Evolutionary conservation across 768 basidiomycete genomes (phyloP).

Genomic region (Leccinum imitatum): DNA sequence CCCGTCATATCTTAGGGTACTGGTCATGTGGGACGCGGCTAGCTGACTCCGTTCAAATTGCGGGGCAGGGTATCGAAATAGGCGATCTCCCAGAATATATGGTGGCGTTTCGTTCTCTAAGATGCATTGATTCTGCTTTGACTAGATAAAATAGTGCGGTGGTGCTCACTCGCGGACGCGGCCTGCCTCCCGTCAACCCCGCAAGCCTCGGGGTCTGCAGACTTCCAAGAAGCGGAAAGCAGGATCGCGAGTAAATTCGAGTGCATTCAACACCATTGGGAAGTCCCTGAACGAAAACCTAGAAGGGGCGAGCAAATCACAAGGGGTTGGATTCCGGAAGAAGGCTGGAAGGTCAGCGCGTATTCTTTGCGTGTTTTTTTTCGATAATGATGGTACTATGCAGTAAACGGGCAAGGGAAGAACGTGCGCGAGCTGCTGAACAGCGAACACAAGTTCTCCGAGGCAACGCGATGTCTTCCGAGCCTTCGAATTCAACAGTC

Average conservation of each 20-base stretch:
- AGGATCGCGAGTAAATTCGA: conserved; percentile 63
- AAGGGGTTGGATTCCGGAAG: conserved; percentile 69
- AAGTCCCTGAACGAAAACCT: conserved; percentile 45
- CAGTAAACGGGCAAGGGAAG: conserved; percentile 79
- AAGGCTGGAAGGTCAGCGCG: conserved; percentile 58
- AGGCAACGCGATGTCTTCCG: conserved; percentile 19
- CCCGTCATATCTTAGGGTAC: conserved; percentile 49
- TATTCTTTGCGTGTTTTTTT: background rate
- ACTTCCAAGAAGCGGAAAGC: conserved; percentile 69
- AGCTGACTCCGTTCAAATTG: conserved; percentile 57
- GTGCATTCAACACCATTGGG: conserved; percentile 61
- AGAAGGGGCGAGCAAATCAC: conserved; percentile 36
- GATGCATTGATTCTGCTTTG: background rate
- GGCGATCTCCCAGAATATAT: conserved; percentile 77
- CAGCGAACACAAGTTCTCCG: conserved; percentile 51
- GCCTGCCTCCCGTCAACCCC: conserved; percentile 46
- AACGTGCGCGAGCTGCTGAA: conserved; percentile 75
- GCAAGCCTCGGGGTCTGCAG: conserved; percentile 59
- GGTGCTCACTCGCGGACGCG: conserved; percentile 69
- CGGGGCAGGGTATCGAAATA: conserved; percentile 48
- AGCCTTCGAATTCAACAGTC: conserved; percentile 12
- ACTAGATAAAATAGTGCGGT: conserved; percentile 56
- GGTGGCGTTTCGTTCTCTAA: conserved; percentile 36
- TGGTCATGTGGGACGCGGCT: conserved; percentile 80
- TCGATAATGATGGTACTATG: background rate